Conservation (phyloP, 2,329 filamentous ascomycete species). For the Cladosporium austrohemisphaericum region DNA sequence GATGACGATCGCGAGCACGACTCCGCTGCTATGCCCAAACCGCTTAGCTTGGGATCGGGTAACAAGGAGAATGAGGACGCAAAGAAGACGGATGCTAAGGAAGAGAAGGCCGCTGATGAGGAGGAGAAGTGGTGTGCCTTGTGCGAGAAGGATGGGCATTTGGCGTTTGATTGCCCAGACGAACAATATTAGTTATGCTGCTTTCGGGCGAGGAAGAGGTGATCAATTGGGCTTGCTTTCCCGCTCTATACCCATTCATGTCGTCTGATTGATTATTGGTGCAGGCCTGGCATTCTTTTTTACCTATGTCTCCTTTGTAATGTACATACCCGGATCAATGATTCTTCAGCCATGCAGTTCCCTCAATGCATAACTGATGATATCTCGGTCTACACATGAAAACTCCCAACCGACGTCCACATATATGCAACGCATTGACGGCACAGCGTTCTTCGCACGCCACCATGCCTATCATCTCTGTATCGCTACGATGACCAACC, state of each 20-base stretch:
- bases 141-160: slow-evolving; percentile 92
- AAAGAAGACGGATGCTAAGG: slow-evolving; percentile 6
- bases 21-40: slow-evolving; percentile 18
- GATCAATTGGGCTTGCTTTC: background rate
- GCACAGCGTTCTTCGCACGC: no score
- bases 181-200: slow-evolving; percentile 35
- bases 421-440: no score
- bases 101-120: slow-evolving; percentile 22
- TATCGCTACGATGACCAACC: no score
- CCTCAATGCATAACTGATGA: no score
- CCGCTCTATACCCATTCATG: slow-evolving; percentile 10
- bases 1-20: slow-evolving; percentile 10
- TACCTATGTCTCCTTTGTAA: no score
- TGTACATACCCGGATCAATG: no score
- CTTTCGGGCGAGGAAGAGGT: background rate
- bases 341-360: no score
- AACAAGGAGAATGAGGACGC: slow-evolving; percentile 16
- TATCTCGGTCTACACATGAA: no score
- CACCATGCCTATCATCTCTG: no score
- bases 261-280: no score
- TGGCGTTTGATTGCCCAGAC: slow-evolving; percentile 56
- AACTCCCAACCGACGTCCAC: no score
- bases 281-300: no score
- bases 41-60: slow-evolving; percentile 17
- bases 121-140: slow-evolving; percentile 93